Base-by-base conservation (phyloP, 2,329 filamentous ascomycete genomes). In the Aspergillus sergii region DNA sequence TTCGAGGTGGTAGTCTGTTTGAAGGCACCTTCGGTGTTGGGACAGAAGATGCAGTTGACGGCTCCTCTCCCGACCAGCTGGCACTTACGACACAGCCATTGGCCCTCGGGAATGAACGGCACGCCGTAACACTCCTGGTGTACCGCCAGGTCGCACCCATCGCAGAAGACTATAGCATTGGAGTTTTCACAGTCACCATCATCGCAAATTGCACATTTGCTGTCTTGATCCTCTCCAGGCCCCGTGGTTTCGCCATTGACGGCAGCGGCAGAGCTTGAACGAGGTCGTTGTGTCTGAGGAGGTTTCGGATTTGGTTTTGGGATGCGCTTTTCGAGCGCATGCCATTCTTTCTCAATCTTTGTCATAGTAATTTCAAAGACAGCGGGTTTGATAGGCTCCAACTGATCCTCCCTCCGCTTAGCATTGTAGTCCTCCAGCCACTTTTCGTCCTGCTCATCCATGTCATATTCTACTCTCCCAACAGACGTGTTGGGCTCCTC, bases 141-240 rank as follows among this genome's bases (percentile, higher is more conserved):
- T 11, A 99, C 95, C 4, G 95, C 95, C 58, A 99, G 83, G 78
- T 99, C 96, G 79, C 95, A 99, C 3, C 95, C 95, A 75, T 99
- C 95, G 76, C 95, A 99, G 75, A 99, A 99, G 26, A 99, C 95
- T 73, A 99, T 99, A 1, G 95, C 95, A 74, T 99, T 99, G 26
- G 95, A 96, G 77, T 99, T 99, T 80, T 99, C 95, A 74, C 95
- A 99, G 75, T 99, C 95, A n/a, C 95, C 95, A 73, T 99, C 95
- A 75, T 99, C 95, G 76, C 95, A 99, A 62, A 99, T 96, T 26
- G 93, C 94, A 75, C 95, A 99, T 78, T 97, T 98, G 71, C 91
- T 97, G 78, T 99, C 95, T 71, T 95, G 94, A 78, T 98, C 94
- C 79, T 98, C 95, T 23, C 93, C 93, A 32, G 86, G 79, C 1